A percentile compares a stretch with the other conserved stretches of the same genome.
Evolutionary conservation across 148 eudicot species (phyloP).

Genomic region (Rhododendron williamsianum): DNA sequence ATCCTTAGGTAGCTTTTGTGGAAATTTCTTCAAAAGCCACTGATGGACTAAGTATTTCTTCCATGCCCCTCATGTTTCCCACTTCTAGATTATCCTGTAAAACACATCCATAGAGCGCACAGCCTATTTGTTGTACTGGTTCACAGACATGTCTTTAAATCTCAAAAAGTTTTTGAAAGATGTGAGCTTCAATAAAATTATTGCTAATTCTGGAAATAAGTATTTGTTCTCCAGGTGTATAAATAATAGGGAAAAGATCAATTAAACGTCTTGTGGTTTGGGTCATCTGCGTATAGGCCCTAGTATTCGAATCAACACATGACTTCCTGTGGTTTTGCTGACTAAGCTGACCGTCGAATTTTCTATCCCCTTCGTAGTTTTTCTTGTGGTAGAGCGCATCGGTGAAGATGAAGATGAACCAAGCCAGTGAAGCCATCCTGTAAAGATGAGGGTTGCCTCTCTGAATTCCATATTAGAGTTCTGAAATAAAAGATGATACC

Average conservation of each 20-base stretch:
- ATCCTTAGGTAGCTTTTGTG: not conserved
- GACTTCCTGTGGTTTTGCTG: not conserved
- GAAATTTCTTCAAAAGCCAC: not conserved
- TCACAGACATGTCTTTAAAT: not conserved
- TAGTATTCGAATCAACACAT: not conserved
- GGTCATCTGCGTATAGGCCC: not conserved
- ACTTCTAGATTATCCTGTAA: not conserved
- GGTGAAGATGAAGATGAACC: not conserved
- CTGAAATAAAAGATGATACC: not conserved
- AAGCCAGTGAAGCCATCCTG: not conserved
- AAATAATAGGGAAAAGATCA: not conserved
- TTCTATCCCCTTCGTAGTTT: not conserved
- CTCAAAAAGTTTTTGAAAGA: not conserved
- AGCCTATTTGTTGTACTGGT: not conserved
- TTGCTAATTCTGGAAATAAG: not conserved
- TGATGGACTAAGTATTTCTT: not conserved
- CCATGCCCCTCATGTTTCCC: not conserved
- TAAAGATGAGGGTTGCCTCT: not conserved
- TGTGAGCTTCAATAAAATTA: not conserved
- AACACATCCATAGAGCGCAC: not conserved
- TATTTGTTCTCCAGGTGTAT: not conserved
- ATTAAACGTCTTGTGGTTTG: not conserved
- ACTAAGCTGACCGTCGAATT: not conserved
- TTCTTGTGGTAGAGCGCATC: not conserved
- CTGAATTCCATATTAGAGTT: not conserved